phyloP scores from a whole-genome alignment of 1,284 basidiomycete species.

The Meripilus lineatus region DNA sequence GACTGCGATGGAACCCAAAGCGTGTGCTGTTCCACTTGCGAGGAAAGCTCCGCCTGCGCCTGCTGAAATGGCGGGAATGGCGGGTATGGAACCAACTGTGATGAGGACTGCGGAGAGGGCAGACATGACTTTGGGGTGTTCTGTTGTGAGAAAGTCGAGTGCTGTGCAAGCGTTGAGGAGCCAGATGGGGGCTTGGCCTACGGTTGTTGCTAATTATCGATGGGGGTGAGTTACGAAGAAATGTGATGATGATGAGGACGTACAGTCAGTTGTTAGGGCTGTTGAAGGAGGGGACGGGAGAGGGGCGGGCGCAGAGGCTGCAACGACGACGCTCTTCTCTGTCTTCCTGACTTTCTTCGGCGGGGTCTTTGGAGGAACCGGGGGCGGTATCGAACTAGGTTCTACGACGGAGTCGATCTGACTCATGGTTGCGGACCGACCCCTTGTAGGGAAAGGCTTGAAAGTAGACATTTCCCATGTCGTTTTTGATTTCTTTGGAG shows the following conservation, averaged over 20 bases:
- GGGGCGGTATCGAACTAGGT: conserved; percentile 11
- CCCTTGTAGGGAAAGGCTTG: conserved; percentile 22
- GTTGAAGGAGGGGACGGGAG: conserved; percentile 13
- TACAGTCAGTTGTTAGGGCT: conserved; percentile 11
- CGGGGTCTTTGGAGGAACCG: neutral
- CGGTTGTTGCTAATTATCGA: conserved; percentile 38
- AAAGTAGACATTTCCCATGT: conserved; percentile 23
- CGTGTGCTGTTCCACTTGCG: conserved; percentile 66
- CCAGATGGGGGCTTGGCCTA: conserved; percentile 65
- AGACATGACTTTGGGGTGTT: conserved; percentile 72
- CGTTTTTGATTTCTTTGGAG: conserved; percentile 19
- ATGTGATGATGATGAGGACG: conserved; percentile 14
- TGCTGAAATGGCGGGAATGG: conserved; percentile 60
- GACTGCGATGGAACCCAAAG: conserved; percentile 69
- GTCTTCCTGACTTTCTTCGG: too few species aligned
- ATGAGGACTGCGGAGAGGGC: conserved; percentile 71
- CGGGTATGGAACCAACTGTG: conserved; percentile 66
- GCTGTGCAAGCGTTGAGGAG: conserved; percentile 69
- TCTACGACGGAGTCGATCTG: conserved; percentile 25
- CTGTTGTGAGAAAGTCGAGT: conserved; percentile 64
- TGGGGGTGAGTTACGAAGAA: conserved; percentile 12
- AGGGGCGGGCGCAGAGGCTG: too few species aligned
- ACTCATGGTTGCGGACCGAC: conserved; percentile 23
- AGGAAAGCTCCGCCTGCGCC: conserved; percentile 66
- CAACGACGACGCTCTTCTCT: too few species aligned